A percentile compares a stretch with the other conserved stretches of the same genome.
Conservation (phyloP, 306 rosid genomes). For the Vigna trinervia region DNA sequence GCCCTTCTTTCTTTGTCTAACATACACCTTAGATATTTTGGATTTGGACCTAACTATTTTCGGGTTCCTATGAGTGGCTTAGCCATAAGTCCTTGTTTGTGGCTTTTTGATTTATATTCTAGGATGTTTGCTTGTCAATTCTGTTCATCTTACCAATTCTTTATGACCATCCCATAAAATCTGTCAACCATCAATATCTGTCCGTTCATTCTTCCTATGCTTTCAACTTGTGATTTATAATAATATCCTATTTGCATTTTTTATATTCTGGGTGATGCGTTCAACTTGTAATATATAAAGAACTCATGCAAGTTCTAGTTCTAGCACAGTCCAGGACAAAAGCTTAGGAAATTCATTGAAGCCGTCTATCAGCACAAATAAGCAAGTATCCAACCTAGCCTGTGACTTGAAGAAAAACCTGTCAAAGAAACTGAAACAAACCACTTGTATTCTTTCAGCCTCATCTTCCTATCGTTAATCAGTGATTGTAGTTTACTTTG, state of each 20-base stretch:
- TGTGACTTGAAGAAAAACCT: constrained; percentile 3
- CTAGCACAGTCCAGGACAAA: constrained; percentile 20
- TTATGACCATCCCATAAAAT: neutral
- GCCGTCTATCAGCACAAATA: constrained; percentile 51
- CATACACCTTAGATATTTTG: no score
- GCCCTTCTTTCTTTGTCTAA: no score
- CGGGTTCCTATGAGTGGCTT: no score
- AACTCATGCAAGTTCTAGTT: neutral
- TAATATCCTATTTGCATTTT: constrained; percentile 24
- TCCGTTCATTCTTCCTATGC: constrained; percentile 8
- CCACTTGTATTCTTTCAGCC: neutral
- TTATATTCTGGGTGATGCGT: neutral
- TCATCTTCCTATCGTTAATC: neutral
- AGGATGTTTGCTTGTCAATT: constrained; percentile 22
- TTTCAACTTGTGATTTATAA: constrained; percentile 11
- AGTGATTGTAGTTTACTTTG: constrained; percentile 8
- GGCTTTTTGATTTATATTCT: constrained; percentile 5
- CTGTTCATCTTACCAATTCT: neutral
- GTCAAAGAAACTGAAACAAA: neutral
- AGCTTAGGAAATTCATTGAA: constrained; percentile 52
- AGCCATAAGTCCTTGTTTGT: neutral
- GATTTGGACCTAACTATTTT: no score
- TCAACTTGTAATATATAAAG: neutral
- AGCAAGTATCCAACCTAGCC: no score
- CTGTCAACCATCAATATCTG: constrained; percentile 26